phyloP scores from a whole-genome alignment of 768 basidiomycete species.

The Ephemerocybe angulata region DNA sequence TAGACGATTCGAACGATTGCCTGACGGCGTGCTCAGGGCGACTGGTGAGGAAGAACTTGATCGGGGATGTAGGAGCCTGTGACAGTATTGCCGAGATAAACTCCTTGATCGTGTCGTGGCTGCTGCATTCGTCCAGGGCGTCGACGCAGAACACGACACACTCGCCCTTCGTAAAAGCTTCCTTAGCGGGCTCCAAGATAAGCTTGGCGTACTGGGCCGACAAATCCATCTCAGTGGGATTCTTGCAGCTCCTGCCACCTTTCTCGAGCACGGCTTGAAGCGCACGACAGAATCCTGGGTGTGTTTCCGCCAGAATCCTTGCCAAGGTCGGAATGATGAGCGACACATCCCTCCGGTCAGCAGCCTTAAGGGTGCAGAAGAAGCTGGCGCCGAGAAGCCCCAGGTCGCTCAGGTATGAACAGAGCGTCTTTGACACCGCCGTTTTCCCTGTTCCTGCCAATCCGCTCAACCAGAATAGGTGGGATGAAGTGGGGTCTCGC shows the following conservation, averaged over 20 bases:
- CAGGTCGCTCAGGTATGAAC: background rate
- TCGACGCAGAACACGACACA: too few species aligned
- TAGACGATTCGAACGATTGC: too few species aligned
- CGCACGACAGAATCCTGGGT: background rate
- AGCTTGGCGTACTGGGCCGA: background rate
- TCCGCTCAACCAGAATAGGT: conserved; percentile 7
- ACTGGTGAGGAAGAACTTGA: too few species aligned
- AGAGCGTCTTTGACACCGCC: conserved; percentile 4
- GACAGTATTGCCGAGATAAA: too few species aligned
- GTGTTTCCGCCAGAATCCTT: too few species aligned
- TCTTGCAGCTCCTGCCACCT: background rate
- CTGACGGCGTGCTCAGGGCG: conserved; percentile 4
- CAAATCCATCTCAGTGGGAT: background rate
- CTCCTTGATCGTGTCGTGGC: too few species aligned
- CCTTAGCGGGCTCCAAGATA: background rate
- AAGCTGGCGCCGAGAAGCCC: background rate
- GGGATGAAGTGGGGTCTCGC: background rate
- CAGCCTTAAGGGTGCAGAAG: conserved; percentile 2
- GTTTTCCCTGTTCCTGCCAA: conserved; percentile 9
- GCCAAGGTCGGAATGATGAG: too few species aligned
- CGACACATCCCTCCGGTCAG: background rate
- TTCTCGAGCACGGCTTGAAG: background rate
- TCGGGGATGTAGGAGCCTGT: too few species aligned
- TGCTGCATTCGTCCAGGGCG: too few species aligned
- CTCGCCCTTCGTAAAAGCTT: background rate